Conservation (phyloP, 1,284 basidiomycete species). For the Sporisorium reilianum region DNA sequence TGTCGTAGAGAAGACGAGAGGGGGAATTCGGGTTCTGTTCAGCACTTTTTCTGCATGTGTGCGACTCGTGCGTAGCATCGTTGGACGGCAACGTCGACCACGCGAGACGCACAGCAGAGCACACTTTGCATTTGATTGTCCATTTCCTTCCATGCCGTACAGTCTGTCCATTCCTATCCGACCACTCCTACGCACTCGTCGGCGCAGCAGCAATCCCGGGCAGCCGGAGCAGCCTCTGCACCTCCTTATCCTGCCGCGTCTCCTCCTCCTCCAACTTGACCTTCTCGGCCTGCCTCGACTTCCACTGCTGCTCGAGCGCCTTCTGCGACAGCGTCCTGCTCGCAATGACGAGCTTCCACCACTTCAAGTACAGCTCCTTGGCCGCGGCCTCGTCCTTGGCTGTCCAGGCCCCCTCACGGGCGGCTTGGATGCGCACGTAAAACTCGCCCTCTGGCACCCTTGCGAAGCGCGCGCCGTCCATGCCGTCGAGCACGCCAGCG, state of each 20-base stretch:
- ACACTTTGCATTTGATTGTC: no score
- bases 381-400: neutral
- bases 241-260: constrained; percentile 12
- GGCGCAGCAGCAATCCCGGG: constrained; percentile 13
- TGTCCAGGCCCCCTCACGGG: neutral
- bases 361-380: constrained; percentile 32
- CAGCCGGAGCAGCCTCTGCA: constrained; percentile 14
- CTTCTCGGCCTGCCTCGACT: constrained; percentile 19
- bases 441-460: constrained; percentile 28
- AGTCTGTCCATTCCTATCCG: no score
- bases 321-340: constrained; percentile 26
- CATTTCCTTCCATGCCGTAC: no score
- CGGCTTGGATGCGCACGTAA: neutral
- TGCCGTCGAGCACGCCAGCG: neutral
- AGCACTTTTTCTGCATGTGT: neutral
- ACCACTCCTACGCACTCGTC: neutral
- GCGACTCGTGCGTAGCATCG: no score
- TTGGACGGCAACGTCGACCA: no score
- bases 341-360: constrained; percentile 41
- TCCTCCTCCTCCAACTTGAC: constrained; percentile 11
- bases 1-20: neutral
- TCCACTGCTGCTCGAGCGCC: constrained; percentile 33
- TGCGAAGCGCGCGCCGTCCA: constrained; percentile 18
- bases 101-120: no score
- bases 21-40: neutral